A percentile compares a stretch with the other conserved stretches of the same genome.
phyloP scores from a whole-genome alignment of 208 protist genomes.

The Acanthamoeba royreba region DNA sequence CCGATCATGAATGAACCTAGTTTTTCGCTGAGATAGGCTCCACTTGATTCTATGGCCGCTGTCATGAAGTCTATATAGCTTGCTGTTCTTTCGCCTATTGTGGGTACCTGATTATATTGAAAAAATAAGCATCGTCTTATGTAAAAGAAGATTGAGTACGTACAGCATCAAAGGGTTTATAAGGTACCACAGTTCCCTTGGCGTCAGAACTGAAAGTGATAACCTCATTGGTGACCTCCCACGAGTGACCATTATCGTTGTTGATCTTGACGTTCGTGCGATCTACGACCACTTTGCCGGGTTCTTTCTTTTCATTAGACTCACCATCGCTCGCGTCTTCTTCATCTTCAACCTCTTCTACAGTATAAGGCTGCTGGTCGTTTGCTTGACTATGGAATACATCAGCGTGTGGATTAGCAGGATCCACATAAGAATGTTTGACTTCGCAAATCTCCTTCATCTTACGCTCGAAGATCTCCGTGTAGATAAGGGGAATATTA shows the following conservation, averaged over 20 bases:
- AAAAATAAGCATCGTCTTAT: not conserved
- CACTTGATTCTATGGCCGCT: not conserved
- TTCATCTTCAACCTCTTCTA: too few relatives aligned
- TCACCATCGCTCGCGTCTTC: too few relatives aligned
- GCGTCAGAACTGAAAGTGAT: not conserved
- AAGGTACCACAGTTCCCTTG: not conserved
- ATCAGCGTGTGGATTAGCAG: not conserved
- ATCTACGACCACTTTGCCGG: not conserved
- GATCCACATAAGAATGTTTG: not conserved
- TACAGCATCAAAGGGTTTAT: not conserved
- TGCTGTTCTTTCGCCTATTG: not conserved
- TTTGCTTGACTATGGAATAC: not conserved
- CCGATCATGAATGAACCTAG: too few relatives aligned
- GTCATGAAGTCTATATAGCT: not conserved
- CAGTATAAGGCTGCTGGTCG: not conserved
- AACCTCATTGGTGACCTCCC: not conserved
- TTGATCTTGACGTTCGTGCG: not conserved
- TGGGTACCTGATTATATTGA: not conserved
- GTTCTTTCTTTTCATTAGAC: too few relatives aligned
- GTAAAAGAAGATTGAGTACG: not conserved
- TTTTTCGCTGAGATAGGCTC: not conserved
- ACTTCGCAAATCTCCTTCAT: not conserved
- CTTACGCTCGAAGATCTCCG: not conserved
- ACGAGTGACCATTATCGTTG: not conserved
- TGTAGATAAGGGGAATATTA: not conserved